These are phyloP conservation scores for Suillus fuscotomentosus DNA, from an alignment of 768 basidiomycete species.

Conservation along the genomic window DNA sequence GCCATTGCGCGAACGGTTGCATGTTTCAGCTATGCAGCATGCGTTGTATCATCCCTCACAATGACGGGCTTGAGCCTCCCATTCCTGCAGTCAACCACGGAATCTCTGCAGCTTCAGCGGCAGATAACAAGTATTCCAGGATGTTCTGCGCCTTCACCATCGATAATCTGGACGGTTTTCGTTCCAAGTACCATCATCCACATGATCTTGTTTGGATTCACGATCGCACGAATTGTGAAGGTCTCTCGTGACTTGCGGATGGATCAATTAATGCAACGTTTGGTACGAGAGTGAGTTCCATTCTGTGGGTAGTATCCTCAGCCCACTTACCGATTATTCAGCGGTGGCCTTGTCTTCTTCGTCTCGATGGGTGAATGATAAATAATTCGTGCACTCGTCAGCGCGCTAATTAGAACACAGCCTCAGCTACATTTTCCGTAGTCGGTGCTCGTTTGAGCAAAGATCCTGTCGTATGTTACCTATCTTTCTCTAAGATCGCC, in stretches of 20 bases:
- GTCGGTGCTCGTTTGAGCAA: conserved; percentile 5
- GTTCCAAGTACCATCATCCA: conserved; percentile 7
- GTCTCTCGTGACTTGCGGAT: background rate
- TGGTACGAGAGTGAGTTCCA: conserved; percentile 7
- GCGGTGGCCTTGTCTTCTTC: conserved; percentile 9
- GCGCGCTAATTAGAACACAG: background rate
- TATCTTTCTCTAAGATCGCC: background rate
- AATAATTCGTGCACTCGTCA: background rate
- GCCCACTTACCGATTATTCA: background rate
- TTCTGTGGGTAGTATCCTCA: background rate
- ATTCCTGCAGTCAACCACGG: background rate
- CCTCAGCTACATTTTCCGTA: conserved; percentile 4
- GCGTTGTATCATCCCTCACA: background rate
- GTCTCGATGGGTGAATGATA: conserved; percentile 9
- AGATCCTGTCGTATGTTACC: background rate
- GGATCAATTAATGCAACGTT: conserved; percentile 5
- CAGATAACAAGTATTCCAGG: background rate
- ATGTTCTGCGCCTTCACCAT: conserved; percentile 7
- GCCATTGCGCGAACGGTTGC: background rate
- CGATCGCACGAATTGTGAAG: background rate
- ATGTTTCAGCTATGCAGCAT: conserved; percentile 7
- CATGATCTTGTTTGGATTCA: conserved; percentile 8
- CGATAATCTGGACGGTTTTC: conserved; percentile 7
- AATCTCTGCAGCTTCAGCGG: background rate
- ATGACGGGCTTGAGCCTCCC: background rate